Base-by-base conservation (phyloP, 306 rosid genomes). In the Corylus americana region DNA sequence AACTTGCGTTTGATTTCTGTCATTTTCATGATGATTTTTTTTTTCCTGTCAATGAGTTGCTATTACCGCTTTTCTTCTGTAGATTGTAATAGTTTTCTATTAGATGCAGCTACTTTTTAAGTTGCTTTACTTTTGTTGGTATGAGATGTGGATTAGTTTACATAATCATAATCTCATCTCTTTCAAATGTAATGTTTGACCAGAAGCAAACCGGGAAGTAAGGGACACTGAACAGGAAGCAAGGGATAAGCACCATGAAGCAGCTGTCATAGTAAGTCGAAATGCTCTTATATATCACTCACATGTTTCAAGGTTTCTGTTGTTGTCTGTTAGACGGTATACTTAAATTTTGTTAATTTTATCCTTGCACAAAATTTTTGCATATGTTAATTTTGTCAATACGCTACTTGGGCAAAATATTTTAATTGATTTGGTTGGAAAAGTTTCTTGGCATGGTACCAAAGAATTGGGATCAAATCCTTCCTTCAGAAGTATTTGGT, bases 251-350 rank as follows among this genome's bases (percentile, higher is more conserved):
- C 81, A n/a, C 63, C 80, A 84, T 44, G 91, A 84, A 78, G 88
- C 81, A 51, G 80, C 79, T 74, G 29, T 70, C 77, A 57, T 78
- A 51, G 98, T 94, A 87, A 89, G 97, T 88, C 47, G 70, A 49
- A 79, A 49, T 75, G 59, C 79, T 70, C 63, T 68, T 69, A 68
- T 79, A 31, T 67, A 57, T 77, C 57, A 13, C 70, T 54, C 44
- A 49, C 61, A 39, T 29, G 11, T 39, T 49, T 55, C 25, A 66
- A 48, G 49, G 20, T 47, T 5, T 31, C 17, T 39, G 20, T 53
- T 35, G 74, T 61, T 54, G 31, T 48, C 44, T 39, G 45, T 35
- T 50, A 71, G 37, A 53, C 11, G 22, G 13, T 39, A 2, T 63
- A n/a, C 27, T 66, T 35, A 5, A 66, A 31, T 31, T 31, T 31